A percentile compares a stretch with the other conserved stretches of the same genome.
phyloP scores from a whole-genome alignment of 768 basidiomycete species.

The Podaxis rugospora region DNA sequence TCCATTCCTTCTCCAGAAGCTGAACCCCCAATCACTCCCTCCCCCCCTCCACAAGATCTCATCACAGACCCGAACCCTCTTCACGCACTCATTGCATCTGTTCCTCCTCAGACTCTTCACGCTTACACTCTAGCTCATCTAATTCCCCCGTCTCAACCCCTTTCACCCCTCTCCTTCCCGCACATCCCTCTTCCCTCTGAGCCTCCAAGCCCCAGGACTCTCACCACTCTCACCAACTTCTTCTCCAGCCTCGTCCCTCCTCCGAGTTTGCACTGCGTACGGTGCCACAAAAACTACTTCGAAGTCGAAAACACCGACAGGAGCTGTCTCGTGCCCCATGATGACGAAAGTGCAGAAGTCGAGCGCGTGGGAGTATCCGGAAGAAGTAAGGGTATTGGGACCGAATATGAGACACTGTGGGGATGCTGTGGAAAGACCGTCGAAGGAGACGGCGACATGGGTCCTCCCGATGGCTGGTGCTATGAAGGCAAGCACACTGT shows the following conservation, averaged over 20 bases:
- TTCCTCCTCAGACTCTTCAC: slow-evolving; percentile 67
- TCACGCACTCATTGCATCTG: slow-evolving; percentile 46
- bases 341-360: slow-evolving; percentile 77
- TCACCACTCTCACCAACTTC: slow-evolving; percentile 50
- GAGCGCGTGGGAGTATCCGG: slow-evolving; percentile 42
- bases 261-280: slow-evolving; percentile 65
- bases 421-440: slow-evolving; percentile 70
- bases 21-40: slow-evolving; percentile 33
- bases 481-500: slow-evolving; percentile 82
- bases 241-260: slow-evolving; percentile 63
- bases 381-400: slow-evolving; percentile 22
- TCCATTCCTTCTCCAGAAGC: slow-evolving; percentile 16
- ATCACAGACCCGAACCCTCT: slow-evolving; percentile 39
- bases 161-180: slow-evolving; percentile 18
- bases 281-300: slow-evolving; percentile 68
- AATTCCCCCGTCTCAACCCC: slow-evolving; percentile 29
- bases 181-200: slow-evolving; percentile 33
- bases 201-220: slow-evolving; percentile 20
- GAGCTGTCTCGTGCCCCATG: slow-evolving; percentile 67
- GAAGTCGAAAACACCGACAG: slow-evolving; percentile 73
- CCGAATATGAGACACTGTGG: slow-evolving; percentile 54
- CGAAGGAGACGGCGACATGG: slow-evolving; percentile 75
- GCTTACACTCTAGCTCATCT: slow-evolving; percentile 55
- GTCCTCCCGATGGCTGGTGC: slow-evolving; percentile 85
- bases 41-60: slow-evolving; percentile 26